Base-by-base conservation (phyloP, 441 rosid species). In the Gossypium davidsonii region DNA sequence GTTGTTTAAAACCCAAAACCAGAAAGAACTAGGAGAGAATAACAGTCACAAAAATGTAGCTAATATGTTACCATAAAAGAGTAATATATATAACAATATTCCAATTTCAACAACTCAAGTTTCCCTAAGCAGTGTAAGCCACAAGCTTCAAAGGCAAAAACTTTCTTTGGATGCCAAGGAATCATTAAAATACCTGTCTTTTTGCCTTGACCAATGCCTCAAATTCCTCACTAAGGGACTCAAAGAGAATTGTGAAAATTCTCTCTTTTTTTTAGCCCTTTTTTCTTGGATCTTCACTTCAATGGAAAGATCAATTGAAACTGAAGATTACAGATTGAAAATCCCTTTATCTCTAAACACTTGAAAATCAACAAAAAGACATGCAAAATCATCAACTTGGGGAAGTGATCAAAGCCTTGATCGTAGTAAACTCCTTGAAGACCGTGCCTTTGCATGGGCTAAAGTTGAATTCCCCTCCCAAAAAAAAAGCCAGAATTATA, bases 81-180 rank as follows among this genome's bases (percentile, higher is more conserved):
- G 10, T 42, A 21, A 76, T 1, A 34, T 6, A 17, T 46, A 52
- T 59, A 55, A 72, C 73, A 71, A 77, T 31, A 64, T 67, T 73
- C 84, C 75, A 80, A 80, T 77, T 68, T 65, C 42, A 70, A 66
- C 67, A 20, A 28, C 73, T 52, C 70, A 79, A 76, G 84, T 72
- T 83, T 80, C 77, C 73, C 72, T 74, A 65, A 56, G 58, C 76
- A 61, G 78, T 77, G 83, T 81, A 65, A 77, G 72, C 55, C 64
- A 71, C 75, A 78, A 85, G 86, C 64, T 31, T 66, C 46, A 51
- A 44, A 23, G 17, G 9, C 42, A 14, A 55, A 55, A 67, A 72
- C 80, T 77, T 82, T 76, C 55, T 79, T 77, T 73, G 76, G 76
- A 68, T 72, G 79, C 75, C 78, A 85, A 84, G 79, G 81, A 44